Base-by-base conservation (phyloP, 2,329 filamentous ascomycete species). In the Trichoderma breve region DNA sequence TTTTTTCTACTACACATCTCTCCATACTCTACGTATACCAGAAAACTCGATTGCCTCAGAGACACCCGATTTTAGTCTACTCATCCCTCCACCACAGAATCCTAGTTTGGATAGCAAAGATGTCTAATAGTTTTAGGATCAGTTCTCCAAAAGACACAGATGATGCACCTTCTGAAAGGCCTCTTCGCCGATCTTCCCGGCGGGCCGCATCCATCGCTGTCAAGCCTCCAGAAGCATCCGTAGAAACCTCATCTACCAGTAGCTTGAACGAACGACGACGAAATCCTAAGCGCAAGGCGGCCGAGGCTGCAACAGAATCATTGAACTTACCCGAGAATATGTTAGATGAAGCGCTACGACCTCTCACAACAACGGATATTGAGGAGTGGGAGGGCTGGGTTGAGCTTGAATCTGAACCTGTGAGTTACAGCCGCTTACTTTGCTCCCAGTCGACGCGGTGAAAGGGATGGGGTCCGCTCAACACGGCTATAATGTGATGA, bases 321-420 rank as follows among this genome's bases (percentile, higher is more conserved):
- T 76, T 78, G 39, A 77, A 80, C 28, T 71, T 81, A 1, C 77
- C 79, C 0, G 83, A 83, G 5, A 78, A 84, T n/a, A 78, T 87
- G 3, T 80, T 88, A 32, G 80, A 83, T 9, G 81, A 84, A 55
- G 80, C 85, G 1, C 79, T 89, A 71, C 81, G 81, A 47, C 85
- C 85, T 12, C 83, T 88, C 71, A 82, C 81, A 4, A 77, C 81
- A 6, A 80, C 86, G 34, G 89, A 92, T 75, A 85, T 87, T 28
- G 81, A 86, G 30, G 84, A 86, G 34, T 94, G 91, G 89, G 85
- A 88, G 64, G 91, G 92, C 28, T 95, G 92, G 90, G 88, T 91
- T 72, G 94, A 98, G 78, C 87, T 98, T 64, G 94, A 97, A 81
- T 97, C 94, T 7, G 94, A 98, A 74, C 95, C 95, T 8, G 93